Base-by-base conservation (phyloP, 1,284 basidiomycete genomes). In the Melampsora americana region DNA sequence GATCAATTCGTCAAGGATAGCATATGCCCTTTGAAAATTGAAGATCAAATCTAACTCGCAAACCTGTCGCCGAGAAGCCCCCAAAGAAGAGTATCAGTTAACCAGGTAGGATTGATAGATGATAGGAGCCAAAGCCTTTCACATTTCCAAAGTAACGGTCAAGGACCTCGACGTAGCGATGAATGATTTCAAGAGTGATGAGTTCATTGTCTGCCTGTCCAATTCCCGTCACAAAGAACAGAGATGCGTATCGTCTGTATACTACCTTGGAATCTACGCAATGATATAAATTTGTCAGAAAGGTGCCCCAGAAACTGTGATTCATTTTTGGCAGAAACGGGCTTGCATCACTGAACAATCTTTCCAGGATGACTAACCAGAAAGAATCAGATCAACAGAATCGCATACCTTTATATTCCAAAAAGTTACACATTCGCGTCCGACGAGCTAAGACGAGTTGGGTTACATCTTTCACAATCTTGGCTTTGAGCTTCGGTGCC, bases 121-220 rank as follows among this genome's bases (percentile, higher is more conserved):
- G 48, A 62, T n/a, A 61, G 26, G 14, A 59, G 39, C 73, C 20
- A 62, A 30, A 42, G 65, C 80, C 50, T 16, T 89, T 79, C 82
- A 95, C 94, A 82, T 99, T 99, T 73, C 96, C 96, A 86, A 99
- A 99, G 85, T 99, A 99, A 67, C 95, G 87, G 84, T 99, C 96
- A 76, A 99, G 85, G n/a, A 99, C 92, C 83, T 99, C 96, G 78
- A 99, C 96, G 81, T 96, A 99, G 82, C 96, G 90, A 84, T 99
- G 96, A 73, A 99, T 94, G 79, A 99, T 90, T 85, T 99, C 95
- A 75, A 99, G 87, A 1, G 95, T 95, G 78, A 95, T 88, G 78
- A 99, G 87, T 80, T 89, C 88, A 83, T 99, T 99, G 85, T 99
- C 96, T 61, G 86, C 87, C 53, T 90, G 89, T 66, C 89, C 88